These are phyloP conservation scores for Phytopythium oedochilum DNA, from an alignment of 352 stramenopile species.

Conservation along the genomic window DNA sequence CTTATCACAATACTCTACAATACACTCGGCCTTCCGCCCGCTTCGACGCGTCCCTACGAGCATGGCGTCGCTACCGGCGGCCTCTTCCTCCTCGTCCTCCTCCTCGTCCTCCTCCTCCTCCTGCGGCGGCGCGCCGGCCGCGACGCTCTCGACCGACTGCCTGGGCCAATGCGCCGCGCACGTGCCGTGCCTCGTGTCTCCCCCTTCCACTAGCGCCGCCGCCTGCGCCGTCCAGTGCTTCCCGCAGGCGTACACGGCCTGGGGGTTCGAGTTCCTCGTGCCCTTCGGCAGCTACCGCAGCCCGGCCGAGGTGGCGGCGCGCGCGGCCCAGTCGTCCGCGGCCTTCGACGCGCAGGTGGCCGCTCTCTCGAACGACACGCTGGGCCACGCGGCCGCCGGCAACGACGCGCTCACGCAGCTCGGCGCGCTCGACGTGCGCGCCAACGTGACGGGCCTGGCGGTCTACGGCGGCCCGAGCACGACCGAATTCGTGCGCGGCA, in stretches of 20 bases:
- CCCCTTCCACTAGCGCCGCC: background rate
- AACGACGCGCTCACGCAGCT: slow-evolving; percentile 25
- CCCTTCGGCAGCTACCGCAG: slow-evolving; percentile 40
- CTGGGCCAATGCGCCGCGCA: slow-evolving; percentile 31
- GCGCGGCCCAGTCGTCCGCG: slow-evolving; percentile 5
- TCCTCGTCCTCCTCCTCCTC: background rate
- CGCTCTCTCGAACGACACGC: slow-evolving; percentile 15
- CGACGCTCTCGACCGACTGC: slow-evolving; percentile 48
- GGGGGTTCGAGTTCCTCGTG: slow-evolving; percentile 48
- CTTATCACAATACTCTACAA: too few relatives aligned
- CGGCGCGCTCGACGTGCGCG: background rate
- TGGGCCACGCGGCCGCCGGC: slow-evolving; percentile 17
- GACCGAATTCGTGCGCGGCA: background rate
- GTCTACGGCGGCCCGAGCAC: slow-evolving; percentile 4
- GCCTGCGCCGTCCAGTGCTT: slow-evolving; percentile 53
- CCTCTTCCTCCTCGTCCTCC: too few relatives aligned
- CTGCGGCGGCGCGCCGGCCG: slow-evolving; percentile 12
- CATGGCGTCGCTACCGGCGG: too few relatives aligned
- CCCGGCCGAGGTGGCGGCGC: slow-evolving; percentile 8
- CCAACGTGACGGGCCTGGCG: background rate
- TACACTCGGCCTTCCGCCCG: too few relatives aligned
- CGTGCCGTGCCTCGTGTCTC: slow-evolving; percentile 34
- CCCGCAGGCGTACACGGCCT: slow-evolving; percentile 14
- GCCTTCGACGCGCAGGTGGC: slow-evolving; percentile 9
- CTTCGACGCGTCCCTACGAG: too few relatives aligned